Base-by-base conservation (phyloP, 352 stramenopile species). In the Pythium apleroticum region DNA sequence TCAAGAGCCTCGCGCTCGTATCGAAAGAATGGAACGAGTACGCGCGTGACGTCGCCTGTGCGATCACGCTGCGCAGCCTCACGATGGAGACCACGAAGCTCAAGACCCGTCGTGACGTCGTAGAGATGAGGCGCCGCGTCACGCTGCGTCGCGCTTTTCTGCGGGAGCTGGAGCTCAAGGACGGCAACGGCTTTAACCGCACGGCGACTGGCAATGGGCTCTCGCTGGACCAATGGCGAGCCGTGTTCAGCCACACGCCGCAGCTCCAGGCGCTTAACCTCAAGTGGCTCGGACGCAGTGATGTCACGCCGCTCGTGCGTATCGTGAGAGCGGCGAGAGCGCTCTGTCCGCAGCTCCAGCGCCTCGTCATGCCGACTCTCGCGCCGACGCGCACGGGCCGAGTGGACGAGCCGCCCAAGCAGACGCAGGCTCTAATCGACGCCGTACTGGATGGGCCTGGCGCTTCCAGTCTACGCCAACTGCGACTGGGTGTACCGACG, bases 1-100 rank as follows among this genome's bases (percentile, higher is more conserved):
- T 67, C 30, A 27, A 61, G 30, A 24, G 1, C 15, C 52, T 61
- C 9, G 60, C 52, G 41, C 24, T 37, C 6, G 60, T 61, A 17
- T 60, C 27, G 1, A 52, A 20, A 15, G 60, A 61, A 35, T 67
- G 60, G 60, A 57, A 61, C 20, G 35, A 43, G 19, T 60, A 41
- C 11, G 52, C 52, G 25, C 28, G 17, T 17, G 20, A 57, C 28
- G 27, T 67, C 41, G 22, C 43, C 24, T 46, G 50, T 14, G 52
- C 22, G 28, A 27, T 49, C 25, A 24, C 39, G n/a, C 50, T 66
- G 5, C 19, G 50, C 28, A 33, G 2, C 4, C 50, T 66, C 17
- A 27, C 28, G 14, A n/a, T 66, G 24, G 9, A 37, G 12, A 49
- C 53, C 39, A 25, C 46, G 5, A 46, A 48, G 10, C 39, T 61